These are phyloP conservation scores for Novymonas esmeraldas DNA, from an alignment of 208 protist species.

Conservation along the genomic window DNA sequence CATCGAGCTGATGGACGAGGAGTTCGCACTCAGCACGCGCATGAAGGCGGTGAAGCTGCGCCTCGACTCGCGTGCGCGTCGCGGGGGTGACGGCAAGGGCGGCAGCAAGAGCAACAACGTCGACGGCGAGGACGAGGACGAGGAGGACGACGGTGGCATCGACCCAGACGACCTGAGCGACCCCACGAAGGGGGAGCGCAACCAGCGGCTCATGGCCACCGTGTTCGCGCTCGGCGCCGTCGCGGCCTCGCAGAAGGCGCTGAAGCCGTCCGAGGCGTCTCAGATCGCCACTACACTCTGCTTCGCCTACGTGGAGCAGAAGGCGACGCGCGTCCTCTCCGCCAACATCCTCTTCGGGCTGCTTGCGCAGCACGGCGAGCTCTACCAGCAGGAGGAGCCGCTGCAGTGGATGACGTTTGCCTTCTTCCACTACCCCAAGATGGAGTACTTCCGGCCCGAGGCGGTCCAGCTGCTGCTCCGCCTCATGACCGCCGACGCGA, in stretches of 20 bases:
- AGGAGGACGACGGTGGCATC: slow-evolving; percentile 55
- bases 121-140: slow-evolving; percentile 21
- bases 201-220: slow-evolving; percentile 79
- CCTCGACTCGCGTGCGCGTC: slow-evolving; percentile 31
- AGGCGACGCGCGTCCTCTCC: slow-evolving; percentile 74
- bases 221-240: slow-evolving; percentile 74
- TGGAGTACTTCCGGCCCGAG: slow-evolving; percentile 91
- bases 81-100: slow-evolving; percentile 10
- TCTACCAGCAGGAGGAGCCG: slow-evolving; percentile 45
- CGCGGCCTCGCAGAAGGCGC: slow-evolving; percentile 38
- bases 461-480: slow-evolving; percentile 81
- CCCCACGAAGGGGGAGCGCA: slow-evolving; percentile 87
- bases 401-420: slow-evolving; percentile 78
- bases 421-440: slow-evolving; percentile 88
- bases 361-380: slow-evolving; percentile 34
- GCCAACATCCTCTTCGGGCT: slow-evolving; percentile 74
- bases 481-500: slow-evolving; percentile 52
- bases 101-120: slow-evolving; percentile 6
- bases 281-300: slow-evolving; percentile 56
- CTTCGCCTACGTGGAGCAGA: slow-evolving; percentile 89
- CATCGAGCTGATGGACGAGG: slow-evolving; percentile 75
- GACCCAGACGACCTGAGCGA: slow-evolving; percentile 89
- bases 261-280: slow-evolving; percentile 48
- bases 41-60: slow-evolving; percentile 70
- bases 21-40: slow-evolving; percentile 65